Conservation (phyloP, 2,329 filamentous ascomycete genomes). For the Colletotrichum tanaceti region DNA sequence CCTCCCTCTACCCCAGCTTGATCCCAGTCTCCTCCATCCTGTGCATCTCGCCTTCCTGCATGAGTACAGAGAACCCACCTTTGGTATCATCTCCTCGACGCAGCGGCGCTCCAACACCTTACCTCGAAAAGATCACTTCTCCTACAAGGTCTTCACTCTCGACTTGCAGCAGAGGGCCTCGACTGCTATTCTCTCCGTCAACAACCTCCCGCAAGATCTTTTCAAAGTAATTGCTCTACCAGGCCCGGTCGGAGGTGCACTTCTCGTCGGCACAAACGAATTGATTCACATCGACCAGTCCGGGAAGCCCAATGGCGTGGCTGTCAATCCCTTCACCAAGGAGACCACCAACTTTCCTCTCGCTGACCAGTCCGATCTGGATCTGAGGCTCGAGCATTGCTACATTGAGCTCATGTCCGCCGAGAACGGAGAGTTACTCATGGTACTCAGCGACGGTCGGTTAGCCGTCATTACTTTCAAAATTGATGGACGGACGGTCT, state of each 20-base stretch:
- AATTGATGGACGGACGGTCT: constrained; percentile 91
- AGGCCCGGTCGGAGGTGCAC: constrained; percentile 85
- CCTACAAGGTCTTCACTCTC: constrained; percentile 94
- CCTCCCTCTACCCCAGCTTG: constrained; percentile 86
- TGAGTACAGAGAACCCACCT: constrained; percentile 97
- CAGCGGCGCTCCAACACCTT: constrained; percentile 79
- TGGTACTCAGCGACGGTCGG: constrained; percentile 80
- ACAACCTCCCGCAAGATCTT: constrained; percentile 86
- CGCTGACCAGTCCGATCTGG: constrained; percentile 84
- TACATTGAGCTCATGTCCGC: constrained; percentile 79
- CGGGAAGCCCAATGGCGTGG: constrained; percentile 91
- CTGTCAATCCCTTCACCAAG: constrained; percentile 90
- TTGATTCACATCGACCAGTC: constrained; percentile 96
- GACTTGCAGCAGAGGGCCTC: constrained; percentile 94
- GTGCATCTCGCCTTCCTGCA: constrained; percentile 93
- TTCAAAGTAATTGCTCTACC: constrained; percentile 85
- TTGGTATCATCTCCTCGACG: constrained; percentile 89
- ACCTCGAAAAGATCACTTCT: constrained; percentile 85
- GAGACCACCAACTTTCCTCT: constrained; percentile 86
- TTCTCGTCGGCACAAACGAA: constrained; percentile 89
- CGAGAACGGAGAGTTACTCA: constrained; percentile 84
- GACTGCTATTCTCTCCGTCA: constrained; percentile 89
- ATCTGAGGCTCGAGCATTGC: constrained; percentile 84
- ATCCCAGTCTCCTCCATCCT: constrained; percentile 87
- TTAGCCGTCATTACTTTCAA: constrained; percentile 83